Percentiles rank a stretch among this genome's conserved stretches.
These are phyloP conservation scores for Mycena amicta DNA, from an alignment of 768 basidiomycete genomes.

Conservation along the genomic window DNA sequence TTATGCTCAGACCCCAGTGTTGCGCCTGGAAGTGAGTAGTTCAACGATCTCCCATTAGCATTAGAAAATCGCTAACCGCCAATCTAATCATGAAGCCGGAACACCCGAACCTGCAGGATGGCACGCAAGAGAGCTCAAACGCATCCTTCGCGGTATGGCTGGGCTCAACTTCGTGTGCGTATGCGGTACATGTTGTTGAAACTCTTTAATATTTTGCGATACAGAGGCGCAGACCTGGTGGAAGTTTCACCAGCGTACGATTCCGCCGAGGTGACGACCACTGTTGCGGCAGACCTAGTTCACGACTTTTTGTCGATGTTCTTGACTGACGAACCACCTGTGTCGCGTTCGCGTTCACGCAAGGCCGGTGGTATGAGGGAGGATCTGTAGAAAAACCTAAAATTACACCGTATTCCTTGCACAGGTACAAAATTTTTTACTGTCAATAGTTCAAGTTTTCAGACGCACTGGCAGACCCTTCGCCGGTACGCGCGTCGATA, in stretches of 20 bases:
- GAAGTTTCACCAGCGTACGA: conserved; percentile 79
- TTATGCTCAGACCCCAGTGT: conserved; percentile 61
- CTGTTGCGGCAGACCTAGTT: conserved; percentile 68
- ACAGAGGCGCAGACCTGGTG: conserved; percentile 70
- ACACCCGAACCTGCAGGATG: conserved; percentile 86
- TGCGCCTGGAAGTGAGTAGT: conserved; percentile 72
- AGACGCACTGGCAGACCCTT: background rate
- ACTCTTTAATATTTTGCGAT: background rate
- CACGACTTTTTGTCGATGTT: conserved; percentile 71
- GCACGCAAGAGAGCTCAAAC: conserved; percentile 81
- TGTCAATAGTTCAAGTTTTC: background rate
- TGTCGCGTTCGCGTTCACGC: conserved; percentile 22
- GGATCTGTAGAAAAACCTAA: conserved; percentile 31
- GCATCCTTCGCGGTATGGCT: conserved; percentile 76
- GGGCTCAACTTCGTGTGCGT: conserved; percentile 81
- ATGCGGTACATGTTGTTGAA: background rate
- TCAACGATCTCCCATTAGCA: background rate
- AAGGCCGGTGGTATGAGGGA: conserved; percentile 17
- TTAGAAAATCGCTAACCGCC: too few species aligned
- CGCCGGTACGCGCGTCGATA: conserved; percentile 21
- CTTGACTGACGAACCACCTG: conserved; percentile 44
- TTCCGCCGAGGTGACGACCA: conserved; percentile 67
- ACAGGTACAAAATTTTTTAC: background rate
- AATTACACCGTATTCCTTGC: too few species aligned
- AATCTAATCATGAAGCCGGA: conserved; percentile 53